These are phyloP conservation scores for Pneumocystis canis DNA, from an alignment of 1,139 yeast species.

Conservation along the genomic window DNA sequence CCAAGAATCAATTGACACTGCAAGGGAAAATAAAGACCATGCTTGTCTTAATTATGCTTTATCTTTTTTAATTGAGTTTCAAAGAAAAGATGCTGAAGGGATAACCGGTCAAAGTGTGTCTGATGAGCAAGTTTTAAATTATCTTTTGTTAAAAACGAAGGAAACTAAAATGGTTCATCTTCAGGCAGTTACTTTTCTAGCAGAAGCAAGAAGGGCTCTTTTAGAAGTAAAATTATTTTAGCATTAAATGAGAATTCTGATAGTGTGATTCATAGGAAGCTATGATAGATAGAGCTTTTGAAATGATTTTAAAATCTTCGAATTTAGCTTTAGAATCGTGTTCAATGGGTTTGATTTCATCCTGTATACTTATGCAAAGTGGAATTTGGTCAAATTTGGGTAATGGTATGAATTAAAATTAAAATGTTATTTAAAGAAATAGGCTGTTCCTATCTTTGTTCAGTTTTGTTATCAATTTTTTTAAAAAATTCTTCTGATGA, in stretches of 20 bases:
- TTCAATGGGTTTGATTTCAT: neutral
- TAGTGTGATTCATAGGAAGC: neutral
- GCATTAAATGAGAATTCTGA: neutral
- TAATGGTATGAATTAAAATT: neutral
- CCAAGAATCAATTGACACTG: constrained; percentile 77
- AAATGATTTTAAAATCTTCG: neutral
- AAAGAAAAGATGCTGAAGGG: constrained; percentile 51
- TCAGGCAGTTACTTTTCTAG: constrained; percentile 14
- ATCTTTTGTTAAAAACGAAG: constrained; percentile 13
- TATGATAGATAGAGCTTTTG: neutral
- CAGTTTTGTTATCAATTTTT: neutral
- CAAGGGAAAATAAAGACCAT: constrained; percentile 70
- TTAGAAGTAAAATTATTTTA: neutral
- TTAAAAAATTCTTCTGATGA: neutral
- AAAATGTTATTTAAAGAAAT: neutral
- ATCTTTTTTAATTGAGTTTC: constrained; percentile 63
- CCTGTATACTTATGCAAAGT: neutral
- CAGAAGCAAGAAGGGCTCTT: constrained; percentile 13
- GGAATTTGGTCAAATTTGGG: neutral
- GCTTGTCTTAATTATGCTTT: constrained; percentile 60
- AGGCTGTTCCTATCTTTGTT: neutral
- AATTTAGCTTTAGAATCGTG: neutral
- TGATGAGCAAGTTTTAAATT: constrained; percentile 15
- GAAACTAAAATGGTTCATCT: constrained; percentile 12
- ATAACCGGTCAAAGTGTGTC: constrained; percentile 27